These are phyloP conservation scores for Eutypa lata DNA, from an alignment of 2,329 filamentous ascomycete genomes.

Conservation along the genomic window DNA sequence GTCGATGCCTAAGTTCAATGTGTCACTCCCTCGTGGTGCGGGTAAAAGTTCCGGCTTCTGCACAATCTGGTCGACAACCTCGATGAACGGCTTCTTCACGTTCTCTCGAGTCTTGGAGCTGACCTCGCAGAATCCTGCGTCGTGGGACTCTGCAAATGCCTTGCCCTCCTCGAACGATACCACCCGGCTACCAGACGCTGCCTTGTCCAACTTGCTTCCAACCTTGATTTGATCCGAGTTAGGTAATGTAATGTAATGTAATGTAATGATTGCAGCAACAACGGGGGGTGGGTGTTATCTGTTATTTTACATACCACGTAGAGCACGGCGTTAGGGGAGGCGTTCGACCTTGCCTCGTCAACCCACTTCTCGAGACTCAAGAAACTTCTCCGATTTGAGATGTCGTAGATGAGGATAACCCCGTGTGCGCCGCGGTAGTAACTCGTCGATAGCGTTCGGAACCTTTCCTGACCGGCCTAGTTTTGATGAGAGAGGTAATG, in stretches of 20 bases:
- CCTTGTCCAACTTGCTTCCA: conserved; percentile 50
- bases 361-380: conserved; percentile 52
- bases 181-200: conserved; percentile 33
- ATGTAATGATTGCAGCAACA: too few species aligned
- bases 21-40: conserved; percentile 16
- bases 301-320: conserved; percentile 37
- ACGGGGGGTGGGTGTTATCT: neutral
- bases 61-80: conserved; percentile 49
- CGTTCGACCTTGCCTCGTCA: conserved; percentile 49
- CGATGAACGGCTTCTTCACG: conserved; percentile 48
- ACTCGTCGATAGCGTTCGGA: conserved; percentile 47
- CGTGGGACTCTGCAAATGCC: conserved; percentile 42
- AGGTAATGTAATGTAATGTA: too few species aligned
- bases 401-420: conserved; percentile 48
- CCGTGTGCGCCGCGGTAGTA: conserved; percentile 50
- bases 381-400: conserved; percentile 47
- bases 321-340: conserved; percentile 44
- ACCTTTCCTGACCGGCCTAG: conserved; percentile 45
- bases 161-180: conserved; percentile 46
- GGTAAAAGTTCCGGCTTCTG: conserved; percentile 40
- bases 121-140: conserved; percentile 49
- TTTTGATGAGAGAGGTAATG: neutral
- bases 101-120: conserved; percentile 53
- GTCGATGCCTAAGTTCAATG: conserved; percentile 25
- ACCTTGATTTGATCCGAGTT: conserved; percentile 29